Evolutionary conservation across 1,284 basidiomycete species (phyloP).

Genomic region (Xerocomus minutiporus): DNA sequence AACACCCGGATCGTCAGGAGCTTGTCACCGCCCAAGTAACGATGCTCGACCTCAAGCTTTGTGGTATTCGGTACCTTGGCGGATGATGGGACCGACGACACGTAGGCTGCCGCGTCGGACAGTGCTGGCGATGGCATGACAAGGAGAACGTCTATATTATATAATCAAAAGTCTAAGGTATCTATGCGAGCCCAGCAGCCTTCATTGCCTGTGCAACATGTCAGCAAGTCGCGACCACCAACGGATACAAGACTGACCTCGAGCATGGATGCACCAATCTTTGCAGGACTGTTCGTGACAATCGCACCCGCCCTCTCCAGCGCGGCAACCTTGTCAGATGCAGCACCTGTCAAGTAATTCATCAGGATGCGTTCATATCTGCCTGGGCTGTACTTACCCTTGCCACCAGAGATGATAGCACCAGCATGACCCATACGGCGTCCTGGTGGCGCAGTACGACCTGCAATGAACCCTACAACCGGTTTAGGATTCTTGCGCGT

Average conservation of each 20-base stretch:
- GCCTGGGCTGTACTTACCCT: slow-evolving; percentile 51
- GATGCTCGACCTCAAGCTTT: slow-evolving; percentile 68
- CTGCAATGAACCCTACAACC: slow-evolving; percentile 97
- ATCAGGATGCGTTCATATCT: background rate
- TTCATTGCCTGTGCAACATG: slow-evolving; percentile 64
- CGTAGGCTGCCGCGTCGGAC: slow-evolving; percentile 56
- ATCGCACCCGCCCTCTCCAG: slow-evolving; percentile 89
- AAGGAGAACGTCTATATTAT: slow-evolving; percentile 22
- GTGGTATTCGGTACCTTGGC: slow-evolving; percentile 50
- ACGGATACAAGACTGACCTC: slow-evolving; percentile 48
- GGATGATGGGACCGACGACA: slow-evolving; percentile 53
- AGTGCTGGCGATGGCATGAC: slow-evolving; percentile 49
- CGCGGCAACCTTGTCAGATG: slow-evolving; percentile 94
- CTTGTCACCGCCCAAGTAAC: slow-evolving; percentile 19
- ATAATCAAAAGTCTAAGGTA: slow-evolving; percentile 24
- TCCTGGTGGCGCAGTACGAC: slow-evolving; percentile 94
- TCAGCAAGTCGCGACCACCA: slow-evolving; percentile 6
- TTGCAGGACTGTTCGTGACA: slow-evolving; percentile 94
- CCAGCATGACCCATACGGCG: slow-evolving; percentile 98
- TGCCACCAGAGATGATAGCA: slow-evolving; percentile 97
- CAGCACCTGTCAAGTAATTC: slow-evolving; percentile 53
- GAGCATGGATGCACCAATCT: slow-evolving; percentile 85
- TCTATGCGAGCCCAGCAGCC: slow-evolving; percentile 74
- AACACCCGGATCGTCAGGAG: slow-evolving; percentile 29
- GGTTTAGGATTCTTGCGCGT: slow-evolving; percentile 87